phyloP scores from a whole-genome alignment of 768 basidiomycete species.

The Rickenella mellea region DNA sequence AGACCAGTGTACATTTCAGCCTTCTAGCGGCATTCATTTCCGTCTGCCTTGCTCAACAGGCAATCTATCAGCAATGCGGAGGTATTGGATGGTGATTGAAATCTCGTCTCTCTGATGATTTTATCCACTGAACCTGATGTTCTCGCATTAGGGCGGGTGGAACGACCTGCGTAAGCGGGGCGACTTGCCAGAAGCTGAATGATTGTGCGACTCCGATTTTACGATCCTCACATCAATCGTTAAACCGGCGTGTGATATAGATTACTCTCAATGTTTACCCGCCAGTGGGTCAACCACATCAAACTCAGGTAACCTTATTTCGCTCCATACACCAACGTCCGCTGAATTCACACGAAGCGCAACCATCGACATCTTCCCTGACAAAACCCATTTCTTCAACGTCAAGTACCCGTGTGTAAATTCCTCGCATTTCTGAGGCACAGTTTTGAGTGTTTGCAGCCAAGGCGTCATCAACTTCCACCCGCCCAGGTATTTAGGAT shows the following conservation, averaged over 20 bases:
- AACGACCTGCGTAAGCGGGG: constrained; percentile 37
- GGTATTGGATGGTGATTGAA: constrained; percentile 36
- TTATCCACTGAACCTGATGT: background rate
- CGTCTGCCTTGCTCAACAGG: constrained; percentile 26
- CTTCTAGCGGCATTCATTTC: constrained; percentile 14
- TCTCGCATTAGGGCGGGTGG: constrained; percentile 32
- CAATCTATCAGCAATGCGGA: constrained; percentile 38
- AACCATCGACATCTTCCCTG: constrained; percentile 15
- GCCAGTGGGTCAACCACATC: constrained; percentile 22
- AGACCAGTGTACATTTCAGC: background rate
- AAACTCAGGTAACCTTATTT: too few species aligned
- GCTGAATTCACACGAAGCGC: too few species aligned
- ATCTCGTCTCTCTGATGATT: background rate
- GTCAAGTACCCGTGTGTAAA: constrained; percentile 23
- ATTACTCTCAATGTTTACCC: constrained; percentile 43
- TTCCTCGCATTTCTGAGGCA: background rate
- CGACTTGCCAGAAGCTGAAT: constrained; percentile 35
- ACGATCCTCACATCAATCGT: background rate
- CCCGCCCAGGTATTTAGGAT: constrained; percentile 5
- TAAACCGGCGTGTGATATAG: constrained; percentile 14
- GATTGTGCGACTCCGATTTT: constrained; percentile 21
- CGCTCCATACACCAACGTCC: too few species aligned
- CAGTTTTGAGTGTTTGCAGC: background rate
- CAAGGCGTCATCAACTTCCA: background rate
- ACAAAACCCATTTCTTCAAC: constrained; percentile 14